Percentiles rank a stretch among this genome's conserved stretches.
phyloP scores from a whole-genome alignment of 73 alveolate species.

The Uronychia setigera region DNA sequence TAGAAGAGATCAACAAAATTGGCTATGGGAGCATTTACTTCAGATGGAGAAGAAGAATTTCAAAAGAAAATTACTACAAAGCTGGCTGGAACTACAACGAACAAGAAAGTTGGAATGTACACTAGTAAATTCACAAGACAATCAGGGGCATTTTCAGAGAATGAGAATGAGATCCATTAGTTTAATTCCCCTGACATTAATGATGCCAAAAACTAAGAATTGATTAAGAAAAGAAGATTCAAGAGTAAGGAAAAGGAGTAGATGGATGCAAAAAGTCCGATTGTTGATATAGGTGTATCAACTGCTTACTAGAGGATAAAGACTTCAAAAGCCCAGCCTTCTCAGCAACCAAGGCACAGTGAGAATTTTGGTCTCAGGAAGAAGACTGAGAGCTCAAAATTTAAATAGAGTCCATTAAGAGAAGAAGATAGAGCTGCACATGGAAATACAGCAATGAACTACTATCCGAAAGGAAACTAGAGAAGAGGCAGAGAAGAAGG shows the following conservation, averaged over 20 bases:
- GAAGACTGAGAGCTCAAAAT: neutral
- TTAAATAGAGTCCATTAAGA: neutral
- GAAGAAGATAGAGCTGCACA: neutral
- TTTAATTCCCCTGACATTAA: neutral
- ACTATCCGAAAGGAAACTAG: neutral
- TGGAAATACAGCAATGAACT: neutral
- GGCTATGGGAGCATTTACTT: neutral
- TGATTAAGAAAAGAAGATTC: neutral
- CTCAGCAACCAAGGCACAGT: neutral
- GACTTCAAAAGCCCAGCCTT: neutral
- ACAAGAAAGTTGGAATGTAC: neutral
- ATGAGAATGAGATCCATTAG: neutral
- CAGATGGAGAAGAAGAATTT: neutral
- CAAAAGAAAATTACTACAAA: neutral
- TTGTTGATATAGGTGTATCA: neutral
- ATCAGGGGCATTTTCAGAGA: neutral
- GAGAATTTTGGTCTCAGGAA: neutral
- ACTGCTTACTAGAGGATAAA: neutral
- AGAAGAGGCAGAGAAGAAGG: constrained; percentile 2
- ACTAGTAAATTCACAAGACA: neutral
- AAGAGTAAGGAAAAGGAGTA: neutral
- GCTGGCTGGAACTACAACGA: neutral
- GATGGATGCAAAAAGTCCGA: neutral
- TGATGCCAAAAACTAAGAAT: neutral
- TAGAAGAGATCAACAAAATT: neutral